A percentile compares a stretch with the other conserved stretches of the same genome.
Evolutionary conservation across 164 flowering plant genomes (phyloP).

Genomic region (Nelumbo lutea): DNA sequence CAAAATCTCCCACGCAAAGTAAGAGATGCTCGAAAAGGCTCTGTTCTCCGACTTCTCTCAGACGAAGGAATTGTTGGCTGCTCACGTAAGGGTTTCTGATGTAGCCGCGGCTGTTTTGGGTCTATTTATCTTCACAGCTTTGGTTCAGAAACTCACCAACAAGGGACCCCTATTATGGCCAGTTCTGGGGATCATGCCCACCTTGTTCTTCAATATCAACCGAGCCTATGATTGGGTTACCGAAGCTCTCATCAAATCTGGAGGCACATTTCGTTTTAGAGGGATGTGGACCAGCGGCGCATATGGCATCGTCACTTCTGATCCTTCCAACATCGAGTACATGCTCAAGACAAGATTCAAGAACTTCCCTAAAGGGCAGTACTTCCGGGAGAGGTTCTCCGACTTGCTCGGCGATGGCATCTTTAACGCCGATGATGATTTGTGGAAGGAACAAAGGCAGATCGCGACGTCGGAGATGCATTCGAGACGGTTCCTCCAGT

Average conservation of each 20-base stretch:
- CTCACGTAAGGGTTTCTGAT: conserved; percentile 27
- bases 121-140: conserved; percentile 38
- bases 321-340: conserved; percentile 61
- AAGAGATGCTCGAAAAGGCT: not conserved
- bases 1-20: not conserved
- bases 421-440: conserved; percentile 62
- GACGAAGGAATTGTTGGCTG: conserved; percentile 2
- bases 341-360: conserved; percentile 65
- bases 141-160: conserved; percentile 30
- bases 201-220: conserved; percentile 28
- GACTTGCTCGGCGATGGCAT: conserved; percentile 78
- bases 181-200: conserved; percentile 52
- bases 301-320: conserved; percentile 44
- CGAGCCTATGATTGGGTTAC: conserved; percentile 44
- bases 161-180: conserved; percentile 78
- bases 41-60: not conserved
- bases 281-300: conserved; percentile 45
- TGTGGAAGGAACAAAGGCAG: conserved; percentile 58
- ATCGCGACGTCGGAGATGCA: conserved; percentile 57
- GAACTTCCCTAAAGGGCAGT: conserved; percentile 76
- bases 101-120: conserved; percentile 34
- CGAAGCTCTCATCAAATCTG: conserved; percentile 21
- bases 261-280: conserved; percentile 45
- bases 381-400: conserved; percentile 46
- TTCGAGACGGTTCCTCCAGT: conserved; percentile 37